Percentiles rank a stretch among this genome's conserved stretches.
Evolutionary conservation across 2,329 filamentous ascomycete genomes (phyloP).

Genomic region (Beauveria sp.): DNA sequence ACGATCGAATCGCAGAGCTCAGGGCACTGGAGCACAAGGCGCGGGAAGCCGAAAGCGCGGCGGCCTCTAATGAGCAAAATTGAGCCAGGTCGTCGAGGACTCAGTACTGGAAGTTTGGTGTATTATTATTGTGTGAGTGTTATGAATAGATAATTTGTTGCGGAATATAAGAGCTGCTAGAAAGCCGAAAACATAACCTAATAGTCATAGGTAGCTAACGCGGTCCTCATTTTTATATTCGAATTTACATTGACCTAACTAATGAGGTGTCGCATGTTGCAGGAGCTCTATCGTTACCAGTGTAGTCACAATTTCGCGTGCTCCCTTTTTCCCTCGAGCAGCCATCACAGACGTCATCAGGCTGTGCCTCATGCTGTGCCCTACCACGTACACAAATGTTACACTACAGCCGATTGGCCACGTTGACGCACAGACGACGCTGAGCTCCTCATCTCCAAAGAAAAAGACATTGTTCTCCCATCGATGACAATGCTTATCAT

Average conservation of each 20-base stretch:
- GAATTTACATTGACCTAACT: neutral
- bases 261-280: neutral
- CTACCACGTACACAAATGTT: neutral
- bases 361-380: neutral
- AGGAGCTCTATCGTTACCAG: neutral
- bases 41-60: neutral
- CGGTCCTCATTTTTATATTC: neutral
- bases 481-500: neutral
- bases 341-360: neutral
- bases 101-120: neutral
- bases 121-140: neutral
- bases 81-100: neutral
- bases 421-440: neutral
- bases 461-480: neutral
- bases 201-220: neutral
- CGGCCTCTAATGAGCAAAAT: neutral
- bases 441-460: no score
- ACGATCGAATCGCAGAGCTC: conserved; percentile 58
- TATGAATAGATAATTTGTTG: neutral
- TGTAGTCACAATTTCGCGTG: neutral
- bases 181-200: neutral
- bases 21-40: conserved; percentile 13
- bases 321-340: neutral
- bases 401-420: neutral
- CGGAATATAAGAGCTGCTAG: neutral